Evolutionary conservation across 768 basidiomycete species (phyloP).

Genomic region (Suillus tomentosus): DNA sequence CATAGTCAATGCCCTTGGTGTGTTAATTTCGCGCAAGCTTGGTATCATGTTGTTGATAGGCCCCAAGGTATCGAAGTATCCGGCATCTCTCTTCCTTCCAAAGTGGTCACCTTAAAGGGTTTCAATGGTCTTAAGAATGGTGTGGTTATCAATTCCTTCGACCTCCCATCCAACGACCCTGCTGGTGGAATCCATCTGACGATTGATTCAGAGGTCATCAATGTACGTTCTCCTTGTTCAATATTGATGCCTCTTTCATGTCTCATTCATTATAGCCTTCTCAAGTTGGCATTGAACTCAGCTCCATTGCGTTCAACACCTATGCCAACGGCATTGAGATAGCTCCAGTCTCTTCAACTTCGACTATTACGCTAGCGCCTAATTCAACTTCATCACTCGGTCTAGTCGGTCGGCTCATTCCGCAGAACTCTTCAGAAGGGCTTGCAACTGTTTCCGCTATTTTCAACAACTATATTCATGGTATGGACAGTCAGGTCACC

Average conservation of each 20-base stretch:
- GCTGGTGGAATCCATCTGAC: slow-evolving; percentile 71
- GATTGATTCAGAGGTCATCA: slow-evolving; percentile 57
- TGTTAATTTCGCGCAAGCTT: slow-evolving; percentile 13
- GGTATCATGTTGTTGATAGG: background rate
- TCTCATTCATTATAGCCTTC: slow-evolving; percentile 50
- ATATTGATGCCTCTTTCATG: slow-evolving; percentile 13
- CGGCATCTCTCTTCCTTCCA: slow-evolving; percentile 54
- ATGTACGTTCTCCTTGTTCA: slow-evolving; percentile 42
- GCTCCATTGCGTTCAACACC: slow-evolving; percentile 61
- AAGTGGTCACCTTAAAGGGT: slow-evolving; percentile 65
- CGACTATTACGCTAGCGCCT: slow-evolving; percentile 56
- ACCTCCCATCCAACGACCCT: slow-evolving; percentile 70
- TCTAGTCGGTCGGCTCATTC: slow-evolving; percentile 64
- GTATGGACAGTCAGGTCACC: slow-evolving; percentile 57
- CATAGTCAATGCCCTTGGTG: slow-evolving; percentile 59
- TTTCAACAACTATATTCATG: slow-evolving; percentile 75
- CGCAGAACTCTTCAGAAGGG: slow-evolving; percentile 53
- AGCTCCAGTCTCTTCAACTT: slow-evolving; percentile 55
- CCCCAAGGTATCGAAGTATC: slow-evolving; percentile 55
- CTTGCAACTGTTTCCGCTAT: slow-evolving; percentile 60
- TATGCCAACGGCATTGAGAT: slow-evolving; percentile 55
- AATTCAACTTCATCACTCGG: slow-evolving; percentile 51
- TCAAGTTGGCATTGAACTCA: slow-evolving; percentile 70
- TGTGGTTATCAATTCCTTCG: slow-evolving; percentile 65
- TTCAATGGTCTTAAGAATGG: slow-evolving; percentile 68